Conservation (phyloP, 1,139 yeast species). For the Chernovozyma aurita region DNA sequence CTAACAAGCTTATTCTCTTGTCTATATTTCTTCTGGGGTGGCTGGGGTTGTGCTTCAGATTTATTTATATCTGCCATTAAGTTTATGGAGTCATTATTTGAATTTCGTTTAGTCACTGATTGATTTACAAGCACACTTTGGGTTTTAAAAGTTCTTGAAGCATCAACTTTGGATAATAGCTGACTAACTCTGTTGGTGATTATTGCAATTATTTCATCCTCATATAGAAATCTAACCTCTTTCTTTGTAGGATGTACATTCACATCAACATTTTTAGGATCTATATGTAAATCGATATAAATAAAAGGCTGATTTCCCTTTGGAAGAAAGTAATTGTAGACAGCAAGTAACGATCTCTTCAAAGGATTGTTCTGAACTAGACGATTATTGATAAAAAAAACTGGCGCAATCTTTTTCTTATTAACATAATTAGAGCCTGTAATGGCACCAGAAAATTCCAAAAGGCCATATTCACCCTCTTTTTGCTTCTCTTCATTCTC, state of each 20-base stretch:
- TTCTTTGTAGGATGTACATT: constrained; percentile 95
- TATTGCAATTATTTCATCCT: constrained; percentile 75
- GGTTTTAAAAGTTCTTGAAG: constrained; percentile 64
- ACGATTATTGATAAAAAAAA: constrained; percentile 81
- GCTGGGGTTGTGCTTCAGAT: constrained; percentile 9
- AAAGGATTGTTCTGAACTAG: constrained; percentile 80
- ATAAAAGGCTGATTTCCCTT: constrained; percentile 78
- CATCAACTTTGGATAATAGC: constrained; percentile 55
- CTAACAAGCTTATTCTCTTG: constrained; percentile 68
- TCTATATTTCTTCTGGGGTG: constrained; percentile 28
- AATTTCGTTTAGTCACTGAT: not conserved
- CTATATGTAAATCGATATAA: constrained; percentile 62
- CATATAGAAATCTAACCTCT: constrained; percentile 82
- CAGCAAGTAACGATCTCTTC: constrained; percentile 60
- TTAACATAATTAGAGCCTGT: constrained; percentile 70
- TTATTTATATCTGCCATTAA: constrained; percentile 3
- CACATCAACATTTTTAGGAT: constrained; percentile 76
- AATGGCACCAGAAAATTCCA: constrained; percentile 52
- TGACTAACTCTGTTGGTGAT: constrained; percentile 50
- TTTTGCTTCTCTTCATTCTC: constrained; percentile 14
- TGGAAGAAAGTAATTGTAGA: constrained; percentile 68
- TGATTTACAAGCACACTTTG: constrained; percentile 48
- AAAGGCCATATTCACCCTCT: constrained; percentile 39
- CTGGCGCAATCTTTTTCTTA: constrained; percentile 63
- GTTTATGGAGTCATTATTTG: too few species aligned